phyloP scores from a whole-genome alignment of 176 grass and related monocot genomes.

The Carex scoparia region DNA sequence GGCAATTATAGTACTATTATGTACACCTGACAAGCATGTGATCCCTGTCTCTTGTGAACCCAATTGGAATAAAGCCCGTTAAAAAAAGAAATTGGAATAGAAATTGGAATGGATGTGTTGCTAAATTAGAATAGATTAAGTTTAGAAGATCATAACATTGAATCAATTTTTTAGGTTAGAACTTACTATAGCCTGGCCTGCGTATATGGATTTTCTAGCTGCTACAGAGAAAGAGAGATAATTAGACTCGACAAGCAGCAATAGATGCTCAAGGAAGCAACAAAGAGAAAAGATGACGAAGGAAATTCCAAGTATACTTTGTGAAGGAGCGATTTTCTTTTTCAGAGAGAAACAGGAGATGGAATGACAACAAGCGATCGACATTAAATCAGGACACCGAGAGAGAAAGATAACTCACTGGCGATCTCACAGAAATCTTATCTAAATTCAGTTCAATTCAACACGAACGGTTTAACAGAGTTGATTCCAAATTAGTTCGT shows the following conservation, averaged over 20 bases:
- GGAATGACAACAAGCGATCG: slow-evolving; percentile 4
- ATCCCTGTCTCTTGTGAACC: not conserved
- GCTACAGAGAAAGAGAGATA: slow-evolving; percentile 4
- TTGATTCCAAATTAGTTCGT: not conserved
- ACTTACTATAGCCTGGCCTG: slow-evolving; percentile 68
- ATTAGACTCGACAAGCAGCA: not conserved
- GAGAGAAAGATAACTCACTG: not conserved
- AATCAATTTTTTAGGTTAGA: not conserved
- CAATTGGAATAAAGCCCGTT: not conserved
- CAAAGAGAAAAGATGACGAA: not conserved
- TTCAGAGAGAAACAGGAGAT: not conserved
- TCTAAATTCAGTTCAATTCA: not conserved
- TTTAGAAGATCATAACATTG: not conserved
- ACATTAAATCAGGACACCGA: slow-evolving; percentile 8
- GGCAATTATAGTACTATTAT: not conserved
- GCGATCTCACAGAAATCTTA: not conserved
- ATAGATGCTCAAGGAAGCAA: not conserved
- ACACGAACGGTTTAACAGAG: not conserved
- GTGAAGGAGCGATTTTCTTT: slow-evolving; percentile 8
- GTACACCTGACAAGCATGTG: not conserved
- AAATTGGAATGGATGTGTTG: not conserved
- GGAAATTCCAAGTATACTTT: not conserved
- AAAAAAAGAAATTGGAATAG: not conserved
- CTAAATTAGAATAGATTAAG: not conserved
- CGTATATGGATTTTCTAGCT: slow-evolving; percentile 61